phyloP scores from a whole-genome alignment of 2,329 filamentous ascomycete genomes.

The Hypoxylon sp. region DNA sequence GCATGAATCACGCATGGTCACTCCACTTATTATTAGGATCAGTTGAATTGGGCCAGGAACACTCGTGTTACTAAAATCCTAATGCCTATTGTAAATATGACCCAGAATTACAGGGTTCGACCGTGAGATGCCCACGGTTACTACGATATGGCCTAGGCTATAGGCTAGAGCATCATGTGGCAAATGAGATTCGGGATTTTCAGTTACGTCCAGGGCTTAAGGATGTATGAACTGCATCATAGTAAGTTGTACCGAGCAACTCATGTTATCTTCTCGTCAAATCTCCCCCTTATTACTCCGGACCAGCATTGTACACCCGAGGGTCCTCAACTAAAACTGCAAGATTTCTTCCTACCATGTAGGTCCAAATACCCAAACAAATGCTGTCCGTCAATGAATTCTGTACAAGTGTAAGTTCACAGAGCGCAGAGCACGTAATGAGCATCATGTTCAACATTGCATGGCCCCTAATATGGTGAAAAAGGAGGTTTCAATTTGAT shows the following conservation, averaged over 20 bases:
- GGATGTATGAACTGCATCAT: conserved; percentile 2
- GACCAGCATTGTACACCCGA: background rate
- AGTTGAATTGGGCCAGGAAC: conserved; percentile 21
- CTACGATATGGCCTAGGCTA: conserved; percentile 24
- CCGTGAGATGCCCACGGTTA: conserved; percentile 31
- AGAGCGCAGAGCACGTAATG: background rate
- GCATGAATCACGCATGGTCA: conserved; percentile 32
- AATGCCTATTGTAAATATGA: conserved; percentile 41
- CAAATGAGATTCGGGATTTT: conserved; percentile 25
- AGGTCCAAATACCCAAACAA: background rate
- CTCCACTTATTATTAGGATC: conserved; percentile 33
- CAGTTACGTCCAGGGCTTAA: background rate
- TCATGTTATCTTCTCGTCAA: background rate
- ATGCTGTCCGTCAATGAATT: background rate
- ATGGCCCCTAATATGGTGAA: background rate
- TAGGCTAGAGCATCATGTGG: conserved; percentile 13
- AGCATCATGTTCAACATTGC: background rate
- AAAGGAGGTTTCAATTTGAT: too few species aligned
- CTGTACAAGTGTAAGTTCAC: background rate
- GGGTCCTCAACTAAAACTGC: background rate
- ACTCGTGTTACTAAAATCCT: conserved; percentile 28
- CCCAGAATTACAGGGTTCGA: conserved; percentile 25
- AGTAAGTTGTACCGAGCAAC: background rate
- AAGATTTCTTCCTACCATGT: background rate
- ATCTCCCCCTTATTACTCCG: background rate